Conservation (phyloP, 2,329 filamentous ascomycete species). For the Neonectria punicea region DNA sequence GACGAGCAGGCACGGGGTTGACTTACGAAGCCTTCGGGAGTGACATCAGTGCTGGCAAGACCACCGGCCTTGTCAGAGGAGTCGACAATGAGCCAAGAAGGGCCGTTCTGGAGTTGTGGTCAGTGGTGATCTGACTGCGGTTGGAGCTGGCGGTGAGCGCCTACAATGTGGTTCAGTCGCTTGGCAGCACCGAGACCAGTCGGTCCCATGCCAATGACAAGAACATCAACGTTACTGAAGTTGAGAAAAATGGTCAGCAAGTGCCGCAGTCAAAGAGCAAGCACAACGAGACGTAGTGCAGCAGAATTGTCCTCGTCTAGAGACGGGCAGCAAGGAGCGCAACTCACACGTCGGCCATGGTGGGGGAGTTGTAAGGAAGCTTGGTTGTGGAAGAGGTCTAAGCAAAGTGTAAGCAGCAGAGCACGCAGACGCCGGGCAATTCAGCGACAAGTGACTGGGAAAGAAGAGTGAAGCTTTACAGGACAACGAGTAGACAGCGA, state of each 20-base stretch:
- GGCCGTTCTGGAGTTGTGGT: slow-evolving; percentile 72
- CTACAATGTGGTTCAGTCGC: slow-evolving; percentile 94
- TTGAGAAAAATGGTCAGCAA: slow-evolving; percentile 31
- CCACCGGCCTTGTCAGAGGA: slow-evolving; percentile 91
- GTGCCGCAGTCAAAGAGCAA: not conserved
- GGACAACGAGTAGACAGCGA: slow-evolving; percentile 36
- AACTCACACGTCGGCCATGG: slow-evolving; percentile 55
- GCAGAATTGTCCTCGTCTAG: not conserved
- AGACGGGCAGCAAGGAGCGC: slow-evolving; percentile 15
- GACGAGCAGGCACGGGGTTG: slow-evolving; percentile 20
- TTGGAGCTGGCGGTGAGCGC: slow-evolving; percentile 53
- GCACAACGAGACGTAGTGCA: slow-evolving; percentile 3
- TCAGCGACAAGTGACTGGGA: slow-evolving; percentile 25
- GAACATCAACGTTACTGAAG: slow-evolving; percentile 88
- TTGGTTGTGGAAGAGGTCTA: slow-evolving; percentile 23
- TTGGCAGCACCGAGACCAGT: slow-evolving; percentile 98
- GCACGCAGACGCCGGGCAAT: slow-evolving; percentile 35
- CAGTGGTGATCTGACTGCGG: slow-evolving; percentile 38
- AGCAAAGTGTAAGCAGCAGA: slow-evolving; percentile 27
- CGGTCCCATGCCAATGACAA: slow-evolving; percentile 97
- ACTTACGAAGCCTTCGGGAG: slow-evolving; percentile 96
- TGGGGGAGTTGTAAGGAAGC: slow-evolving; percentile 43
- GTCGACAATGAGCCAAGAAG: slow-evolving; percentile 97
- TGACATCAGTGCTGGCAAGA: slow-evolving; percentile 94
- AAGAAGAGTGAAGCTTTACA: slow-evolving; percentile 41